These are phyloP conservation scores for Bjerkandera adusta DNA, from an alignment of 1,284 basidiomycete species.

Conservation along the genomic window DNA sequence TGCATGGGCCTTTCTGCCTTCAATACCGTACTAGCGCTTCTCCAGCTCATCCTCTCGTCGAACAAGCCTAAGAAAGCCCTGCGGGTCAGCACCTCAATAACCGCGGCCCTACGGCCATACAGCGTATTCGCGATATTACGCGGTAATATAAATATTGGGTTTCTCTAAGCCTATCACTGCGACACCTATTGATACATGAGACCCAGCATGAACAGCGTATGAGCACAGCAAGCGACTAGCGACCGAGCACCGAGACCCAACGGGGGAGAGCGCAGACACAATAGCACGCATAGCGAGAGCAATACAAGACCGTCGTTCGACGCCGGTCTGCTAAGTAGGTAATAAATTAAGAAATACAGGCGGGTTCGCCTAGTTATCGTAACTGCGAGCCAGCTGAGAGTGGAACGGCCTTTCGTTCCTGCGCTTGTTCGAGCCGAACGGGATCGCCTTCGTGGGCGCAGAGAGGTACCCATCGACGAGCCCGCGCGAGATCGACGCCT, in stretches of 20 bases:
- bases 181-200: background rate
- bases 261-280: background rate
- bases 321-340: too few species aligned
- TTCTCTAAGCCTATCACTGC: background rate
- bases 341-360: background rate
- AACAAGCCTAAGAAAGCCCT: background rate
- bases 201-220: constrained; percentile 1
- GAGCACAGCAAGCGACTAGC: too few species aligned
- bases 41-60: background rate
- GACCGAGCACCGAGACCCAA: background rate
- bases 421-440: constrained; percentile 19
- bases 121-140: background rate
- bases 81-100: background rate
- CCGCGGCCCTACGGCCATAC: background rate
- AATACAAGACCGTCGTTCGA: too few species aligned
- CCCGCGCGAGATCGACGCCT: constrained; percentile 22
- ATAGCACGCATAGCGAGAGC: background rate
- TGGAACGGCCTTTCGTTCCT: constrained; percentile 7
- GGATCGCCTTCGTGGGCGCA: constrained; percentile 20
- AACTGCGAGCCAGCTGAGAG: too few species aligned
- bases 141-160: background rate
- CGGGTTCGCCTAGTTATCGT: constrained; percentile 8
- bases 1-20: too few species aligned
- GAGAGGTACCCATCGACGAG: constrained; percentile 26
- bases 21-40: too few species aligned